These are phyloP conservation scores for Aspergillus japonicus DNA, from an alignment of 2,329 filamentous ascomycete genomes.

Conservation along the genomic window DNA sequence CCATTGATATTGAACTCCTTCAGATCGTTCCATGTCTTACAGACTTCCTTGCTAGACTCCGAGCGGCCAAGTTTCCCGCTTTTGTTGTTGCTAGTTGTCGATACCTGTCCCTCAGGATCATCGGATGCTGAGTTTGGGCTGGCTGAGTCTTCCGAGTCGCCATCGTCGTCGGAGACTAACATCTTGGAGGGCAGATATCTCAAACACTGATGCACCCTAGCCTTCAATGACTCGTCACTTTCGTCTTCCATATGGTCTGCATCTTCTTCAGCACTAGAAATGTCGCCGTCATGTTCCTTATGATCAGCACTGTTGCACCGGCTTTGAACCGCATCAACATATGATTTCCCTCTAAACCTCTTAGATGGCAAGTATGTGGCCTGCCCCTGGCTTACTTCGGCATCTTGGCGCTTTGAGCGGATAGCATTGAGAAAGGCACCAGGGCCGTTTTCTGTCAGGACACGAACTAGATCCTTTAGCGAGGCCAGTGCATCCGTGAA, in stretches of 20 bases:
- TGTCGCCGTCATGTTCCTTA: conserved; percentile 11
- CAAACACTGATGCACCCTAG: conserved; percentile 14
- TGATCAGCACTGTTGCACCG: not conserved
- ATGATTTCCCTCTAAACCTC: conserved; percentile 30
- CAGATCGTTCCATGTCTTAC: conserved; percentile 18
- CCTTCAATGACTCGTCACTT: conserved; percentile 17
- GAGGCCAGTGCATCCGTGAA: conserved; percentile 45
- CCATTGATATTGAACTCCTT: conserved; percentile 26
- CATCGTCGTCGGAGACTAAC: not conserved
- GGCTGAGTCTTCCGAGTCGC: not conserved
- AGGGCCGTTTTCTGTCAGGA: conserved; percentile 33
- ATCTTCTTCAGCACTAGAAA: conserved; percentile 18
- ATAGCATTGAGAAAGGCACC: conserved; percentile 33
- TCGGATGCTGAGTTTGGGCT: conserved; percentile 3
- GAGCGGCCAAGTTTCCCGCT: conserved; percentile 11
- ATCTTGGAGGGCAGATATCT: conserved; percentile 7
- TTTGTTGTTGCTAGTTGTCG: conserved; percentile 1
- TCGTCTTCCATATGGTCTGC: conserved; percentile 14
- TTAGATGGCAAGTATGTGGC: conserved; percentile 39
- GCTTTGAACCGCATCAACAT: conserved; percentile 19
- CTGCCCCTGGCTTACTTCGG: conserved; percentile 38
- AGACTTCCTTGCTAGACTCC: conserved; percentile 10
- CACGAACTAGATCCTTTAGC: conserved; percentile 44
- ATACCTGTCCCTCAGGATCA: conserved; percentile 13
- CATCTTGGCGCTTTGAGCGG: conserved; percentile 27